Evolutionary conservation across 2,329 filamentous ascomycete genomes (phyloP).

Genomic region (Aphanocladium album): DNA sequence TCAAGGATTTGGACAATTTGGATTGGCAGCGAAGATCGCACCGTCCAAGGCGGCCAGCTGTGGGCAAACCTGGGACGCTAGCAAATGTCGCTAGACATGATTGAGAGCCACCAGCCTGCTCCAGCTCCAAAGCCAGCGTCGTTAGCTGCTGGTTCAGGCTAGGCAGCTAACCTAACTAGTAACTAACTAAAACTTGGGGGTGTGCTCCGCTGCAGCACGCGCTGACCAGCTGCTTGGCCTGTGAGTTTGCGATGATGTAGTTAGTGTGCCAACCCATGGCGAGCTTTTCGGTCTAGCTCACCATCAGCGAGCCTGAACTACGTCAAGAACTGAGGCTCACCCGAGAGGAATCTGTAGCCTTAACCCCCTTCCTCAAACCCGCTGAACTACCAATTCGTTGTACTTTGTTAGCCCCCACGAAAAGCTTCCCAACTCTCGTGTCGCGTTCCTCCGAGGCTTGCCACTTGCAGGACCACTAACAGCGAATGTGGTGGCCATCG

Average conservation of each 20-base stretch:
- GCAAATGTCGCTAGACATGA: background rate
- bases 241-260: too few species aligned
- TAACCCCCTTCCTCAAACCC: too few species aligned
- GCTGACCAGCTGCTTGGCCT: background rate
- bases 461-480: background rate
- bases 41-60: background rate
- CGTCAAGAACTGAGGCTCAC: too few species aligned
- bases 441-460: background rate
- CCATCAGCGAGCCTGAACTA: too few species aligned
- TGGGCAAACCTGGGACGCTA: background rate
- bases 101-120: background rate
- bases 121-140: background rate
- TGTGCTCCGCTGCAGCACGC: background rate
- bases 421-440: too few species aligned
- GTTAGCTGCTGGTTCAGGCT: background rate
- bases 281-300: too few species aligned
- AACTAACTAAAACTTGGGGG: background rate
- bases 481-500: background rate
- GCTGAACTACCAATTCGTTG: too few species aligned
- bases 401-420: too few species aligned
- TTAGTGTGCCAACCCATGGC: too few species aligned
- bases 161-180: too few species aligned
- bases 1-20: slow-evolving; percentile 3
- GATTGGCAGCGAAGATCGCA: slow-evolving; percentile 6
- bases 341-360: too few species aligned